phyloP scores from a whole-genome alignment of 305 asterid species.

The Coffea humblotiana region DNA sequence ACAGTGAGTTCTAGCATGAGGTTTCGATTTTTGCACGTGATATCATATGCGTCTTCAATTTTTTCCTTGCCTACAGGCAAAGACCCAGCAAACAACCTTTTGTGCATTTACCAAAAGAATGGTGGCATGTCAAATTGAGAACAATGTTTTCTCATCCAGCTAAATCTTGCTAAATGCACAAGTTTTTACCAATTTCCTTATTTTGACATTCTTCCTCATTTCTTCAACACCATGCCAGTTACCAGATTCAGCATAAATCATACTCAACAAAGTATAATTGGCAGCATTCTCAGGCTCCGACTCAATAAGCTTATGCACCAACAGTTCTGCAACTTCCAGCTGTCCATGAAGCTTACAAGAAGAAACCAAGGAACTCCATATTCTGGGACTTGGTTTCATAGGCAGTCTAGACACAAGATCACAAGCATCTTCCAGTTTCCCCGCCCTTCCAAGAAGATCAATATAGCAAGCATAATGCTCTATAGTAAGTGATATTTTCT shows the following conservation, averaged over 20 bases:
- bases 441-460: constrained; percentile 78
- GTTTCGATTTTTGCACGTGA: not conserved
- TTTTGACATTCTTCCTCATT: constrained; percentile 52
- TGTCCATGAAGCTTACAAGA: constrained; percentile 64
- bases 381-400: constrained; percentile 32
- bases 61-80: not conserved
- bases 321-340: constrained; percentile 53
- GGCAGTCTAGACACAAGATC: constrained; percentile 48
- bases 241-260: constrained; percentile 58
- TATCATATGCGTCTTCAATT: not conserved
- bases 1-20: not conserved
- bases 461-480: constrained; percentile 70
- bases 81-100: not conserved
- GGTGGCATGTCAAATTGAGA: not conserved
- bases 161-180: constrained; percentile 55
- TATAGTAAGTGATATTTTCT: constrained; percentile 26
- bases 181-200: constrained; percentile 38
- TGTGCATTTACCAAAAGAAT: not conserved
- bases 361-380: constrained; percentile 57
- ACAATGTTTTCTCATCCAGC: constrained; percentile 3
- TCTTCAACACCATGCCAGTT: constrained; percentile 66
- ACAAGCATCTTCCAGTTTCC: constrained; percentile 54
- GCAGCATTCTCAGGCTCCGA: constrained; percentile 70
- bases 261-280: constrained; percentile 49
- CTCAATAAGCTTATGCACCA: constrained; percentile 41